Percentiles rank a stretch among this genome's conserved stretches.
These are phyloP conservation scores for Leptographium radiaticola DNA, from an alignment of 2,329 filamentous ascomycete species.

Conservation along the genomic window DNA sequence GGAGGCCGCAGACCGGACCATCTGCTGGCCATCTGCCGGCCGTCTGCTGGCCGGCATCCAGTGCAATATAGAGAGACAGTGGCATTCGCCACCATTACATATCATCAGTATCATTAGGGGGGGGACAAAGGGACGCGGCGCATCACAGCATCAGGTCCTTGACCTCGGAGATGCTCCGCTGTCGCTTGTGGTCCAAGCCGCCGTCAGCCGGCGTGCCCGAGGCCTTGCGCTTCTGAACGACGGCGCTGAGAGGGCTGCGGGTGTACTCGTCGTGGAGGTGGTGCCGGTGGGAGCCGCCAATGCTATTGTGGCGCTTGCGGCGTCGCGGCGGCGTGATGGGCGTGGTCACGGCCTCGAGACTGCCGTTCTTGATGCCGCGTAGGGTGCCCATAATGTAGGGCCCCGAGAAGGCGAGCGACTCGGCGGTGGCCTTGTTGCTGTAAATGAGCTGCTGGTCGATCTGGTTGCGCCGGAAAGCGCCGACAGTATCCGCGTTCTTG, in stretches of 20 bases:
- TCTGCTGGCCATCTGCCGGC: not conserved
- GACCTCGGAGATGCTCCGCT: slow-evolving; percentile 46
- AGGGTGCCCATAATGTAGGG: slow-evolving; percentile 48
- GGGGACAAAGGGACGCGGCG: too few relatives aligned
- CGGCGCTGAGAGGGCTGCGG: slow-evolving; percentile 35
- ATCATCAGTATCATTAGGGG: not conserved
- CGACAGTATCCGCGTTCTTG: slow-evolving; percentile 53
- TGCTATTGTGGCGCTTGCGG: slow-evolving; percentile 28
- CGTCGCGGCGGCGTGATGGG: slow-evolving; percentile 57
- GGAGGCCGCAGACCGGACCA: not conserved
- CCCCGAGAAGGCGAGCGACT: slow-evolving; percentile 49
- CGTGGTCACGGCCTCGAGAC: slow-evolving; percentile 50
- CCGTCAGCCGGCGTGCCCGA: slow-evolving; percentile 21
- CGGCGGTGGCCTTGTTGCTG: slow-evolving; percentile 46
- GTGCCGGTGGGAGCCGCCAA: slow-evolving; percentile 4
- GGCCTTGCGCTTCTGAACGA: slow-evolving; percentile 43
- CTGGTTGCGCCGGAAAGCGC: slow-evolving; percentile 62
- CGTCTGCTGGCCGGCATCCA: not conserved
- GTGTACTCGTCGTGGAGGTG: slow-evolving; percentile 21
- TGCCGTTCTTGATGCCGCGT: slow-evolving; percentile 50
- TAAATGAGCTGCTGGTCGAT: slow-evolving; percentile 48
- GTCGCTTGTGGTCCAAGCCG: slow-evolving; percentile 36
- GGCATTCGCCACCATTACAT: too few relatives aligned
- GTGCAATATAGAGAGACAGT: too few relatives aligned
- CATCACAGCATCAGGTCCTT: slow-evolving; percentile 19